Base-by-base conservation (phyloP, 352 stramenopile species). In the Globisporangium radiosum region DNA sequence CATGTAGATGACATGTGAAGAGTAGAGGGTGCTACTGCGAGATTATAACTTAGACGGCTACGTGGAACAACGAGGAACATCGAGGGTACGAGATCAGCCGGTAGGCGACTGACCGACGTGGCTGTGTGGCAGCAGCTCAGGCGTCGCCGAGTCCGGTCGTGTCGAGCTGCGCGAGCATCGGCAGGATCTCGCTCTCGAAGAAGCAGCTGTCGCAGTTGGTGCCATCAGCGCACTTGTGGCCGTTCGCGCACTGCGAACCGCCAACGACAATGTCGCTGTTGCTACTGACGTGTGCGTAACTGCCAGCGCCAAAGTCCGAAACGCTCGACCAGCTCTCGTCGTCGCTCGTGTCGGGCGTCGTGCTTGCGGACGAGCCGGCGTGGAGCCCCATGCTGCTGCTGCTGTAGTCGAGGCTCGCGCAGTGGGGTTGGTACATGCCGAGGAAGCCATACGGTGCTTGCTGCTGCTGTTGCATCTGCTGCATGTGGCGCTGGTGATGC, bases 141-240 rank as follows among this genome's bases (percentile, higher is more conserved):
- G 55, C 19, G 19, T 53, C 52, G 13, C 13, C 38, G 55, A 59
- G 25, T 3, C 52, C 56, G 14, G 56, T 53, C 37, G 63, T 64
- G 50, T 73, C 67, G 7, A 73, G 37, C 56, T 73, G 68, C 64
- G 53, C 57, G 38, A 74, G 64, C 56, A 74, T 62, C 36, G 68
- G 68, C 56, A 74, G 54, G 52, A 74, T 74, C 57, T 74, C 68
- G 15, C 50, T 63, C 64, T 71, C 63, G 57, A 74, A 74, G 64
- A 74, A 74, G 51, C 64, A 60, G 56, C 59, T 56, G 58, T 70
- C 59, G 15, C 59, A 64, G 44, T 59, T n/a, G 15, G 43, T 37
- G 19, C 58, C 47, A 5, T 72, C 42, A 0, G 47, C 8, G 19
- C 59, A 58, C 59, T 44, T 47, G 59, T 55, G 59, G 10, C 51